phyloP scores from a whole-genome alignment of 2,329 filamentous ascomycete genomes.

The Pseudonectria foliicola region DNA sequence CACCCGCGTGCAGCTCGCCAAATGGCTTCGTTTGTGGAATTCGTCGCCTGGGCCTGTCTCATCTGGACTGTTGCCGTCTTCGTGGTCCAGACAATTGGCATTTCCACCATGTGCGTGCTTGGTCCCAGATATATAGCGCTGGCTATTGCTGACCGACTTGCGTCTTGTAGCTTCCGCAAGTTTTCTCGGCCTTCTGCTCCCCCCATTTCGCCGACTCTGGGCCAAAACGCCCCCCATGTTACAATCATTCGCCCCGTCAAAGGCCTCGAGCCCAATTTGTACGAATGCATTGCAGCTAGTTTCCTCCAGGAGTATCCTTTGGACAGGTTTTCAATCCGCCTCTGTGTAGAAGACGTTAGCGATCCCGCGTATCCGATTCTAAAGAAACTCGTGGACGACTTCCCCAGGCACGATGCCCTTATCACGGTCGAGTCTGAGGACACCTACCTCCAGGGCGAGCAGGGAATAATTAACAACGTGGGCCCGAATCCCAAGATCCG shows the following conservation, averaged over 20 bases:
- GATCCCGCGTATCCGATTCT: constrained; percentile 77
- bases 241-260: constrained; percentile 92
- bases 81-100: constrained; percentile 49
- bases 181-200: constrained; percentile 44
- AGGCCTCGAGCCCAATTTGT: constrained; percentile 80
- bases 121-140: not conserved
- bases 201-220: constrained; percentile 44
- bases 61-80: constrained; percentile 47
- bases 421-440: constrained; percentile 81
- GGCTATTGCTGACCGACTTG: constrained; percentile 1
- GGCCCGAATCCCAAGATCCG: constrained; percentile 98
- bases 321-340: constrained; percentile 67
- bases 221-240: constrained; percentile 61
- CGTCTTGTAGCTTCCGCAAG: constrained; percentile 37
- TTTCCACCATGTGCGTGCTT: constrained; percentile 45
- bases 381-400: constrained; percentile 63
- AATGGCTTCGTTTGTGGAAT: constrained; percentile 27
- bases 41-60: constrained; percentile 40
- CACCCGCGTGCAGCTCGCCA: not conserved
- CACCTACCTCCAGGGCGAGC: constrained; percentile 52
- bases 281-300: constrained; percentile 84
- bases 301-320: constrained; percentile 76
- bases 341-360: constrained; percentile 68
- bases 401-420: constrained; percentile 61
- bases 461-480: constrained; percentile 49